phyloP scores from a whole-genome alignment of 1,284 basidiomycete species.

The Malassezia sympodialis region DNA sequence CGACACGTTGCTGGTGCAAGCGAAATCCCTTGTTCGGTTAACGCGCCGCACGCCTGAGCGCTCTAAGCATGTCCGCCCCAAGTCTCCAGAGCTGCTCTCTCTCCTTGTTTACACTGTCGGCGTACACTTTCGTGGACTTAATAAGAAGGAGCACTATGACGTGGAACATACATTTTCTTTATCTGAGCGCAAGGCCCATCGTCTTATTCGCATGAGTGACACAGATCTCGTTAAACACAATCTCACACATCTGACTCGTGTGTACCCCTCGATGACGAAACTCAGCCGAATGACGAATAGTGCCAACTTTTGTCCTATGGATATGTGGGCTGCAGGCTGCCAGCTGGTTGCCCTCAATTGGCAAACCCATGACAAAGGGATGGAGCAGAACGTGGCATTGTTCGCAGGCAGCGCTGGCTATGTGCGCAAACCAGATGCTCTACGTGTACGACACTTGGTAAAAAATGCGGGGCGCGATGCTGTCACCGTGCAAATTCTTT shows the following conservation, averaged over 20 bases:
- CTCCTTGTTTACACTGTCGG: slow-evolving; percentile 90
- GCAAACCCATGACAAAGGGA: slow-evolving; percentile 63
- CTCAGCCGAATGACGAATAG: slow-evolving; percentile 35
- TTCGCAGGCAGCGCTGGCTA: slow-evolving; percentile 84
- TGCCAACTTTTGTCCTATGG: slow-evolving; percentile 76
- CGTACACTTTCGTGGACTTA: slow-evolving; percentile 84
- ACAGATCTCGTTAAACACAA: slow-evolving; percentile 78
- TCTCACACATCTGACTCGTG: slow-evolving; percentile 69
- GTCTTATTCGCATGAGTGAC: slow-evolving; percentile 25
- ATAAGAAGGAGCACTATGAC: slow-evolving; percentile 77
- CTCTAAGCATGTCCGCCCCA: slow-evolving; percentile 40
- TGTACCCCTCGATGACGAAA: slow-evolving; percentile 75
- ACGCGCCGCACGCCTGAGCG: slow-evolving; percentile 10
- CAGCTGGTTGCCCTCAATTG: slow-evolving; percentile 96
- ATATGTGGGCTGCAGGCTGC: slow-evolving; percentile 78
- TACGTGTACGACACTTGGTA: slow-evolving; percentile 55
- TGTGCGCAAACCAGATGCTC: slow-evolving; percentile 73
- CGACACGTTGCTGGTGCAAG: slow-evolving; percentile 22
- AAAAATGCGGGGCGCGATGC: slow-evolving; percentile 20
- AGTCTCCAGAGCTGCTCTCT: slow-evolving; percentile 64
- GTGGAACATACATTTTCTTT: slow-evolving; percentile 85
- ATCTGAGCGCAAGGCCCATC: slow-evolving; percentile 59
- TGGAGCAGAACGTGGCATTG: slow-evolving; percentile 86
- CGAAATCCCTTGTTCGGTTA: slow-evolving; percentile 24
- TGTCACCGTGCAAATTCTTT: slow-evolving; percentile 21